Evolutionary conservation across 495 filamentous ascomycete genomes (phyloP).

Genomic region (Lophium mytilinum): DNA sequence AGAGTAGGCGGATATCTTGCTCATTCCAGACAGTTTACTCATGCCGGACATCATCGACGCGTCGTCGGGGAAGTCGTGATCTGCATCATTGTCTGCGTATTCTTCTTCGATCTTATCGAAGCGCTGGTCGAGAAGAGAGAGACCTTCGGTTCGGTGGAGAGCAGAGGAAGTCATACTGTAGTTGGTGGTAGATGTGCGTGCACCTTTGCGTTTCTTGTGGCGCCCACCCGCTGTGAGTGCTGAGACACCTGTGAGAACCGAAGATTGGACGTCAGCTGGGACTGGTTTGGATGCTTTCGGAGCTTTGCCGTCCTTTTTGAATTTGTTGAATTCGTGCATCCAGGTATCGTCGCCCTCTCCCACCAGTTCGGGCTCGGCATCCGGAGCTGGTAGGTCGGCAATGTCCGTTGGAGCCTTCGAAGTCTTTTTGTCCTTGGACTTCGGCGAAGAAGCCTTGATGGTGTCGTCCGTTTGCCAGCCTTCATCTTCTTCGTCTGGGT

Average conservation of each 20-base stretch:
- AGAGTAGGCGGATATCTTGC: constrained; percentile 32
- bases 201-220: constrained; percentile 83
- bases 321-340: constrained; percentile 83
- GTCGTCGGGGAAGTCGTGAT: constrained; percentile 34
- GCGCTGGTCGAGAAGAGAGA: constrained; percentile 73
- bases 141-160: constrained; percentile 79
- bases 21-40: constrained; percentile 44
- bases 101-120: constrained; percentile 86
- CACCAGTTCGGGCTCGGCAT: constrained; percentile 41
- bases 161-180: constrained; percentile 98
- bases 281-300: constrained; percentile 36
- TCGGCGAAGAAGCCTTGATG: constrained; percentile 50
- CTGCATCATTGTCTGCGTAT: constrained; percentile 39
- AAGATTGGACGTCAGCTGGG: constrained; percentile 60
- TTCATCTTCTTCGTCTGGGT: constrained; percentile 56
- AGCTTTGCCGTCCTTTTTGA: constrained; percentile 67
- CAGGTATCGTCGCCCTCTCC: constrained; percentile 58
- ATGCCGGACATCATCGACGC: constrained; percentile 49
- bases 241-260: constrained; percentile 71
- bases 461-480: constrained; percentile 96
- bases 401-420: constrained; percentile 16
- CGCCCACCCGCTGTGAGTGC: constrained; percentile 50
- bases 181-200: constrained; percentile 74
- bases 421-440: constrained; percentile 12
- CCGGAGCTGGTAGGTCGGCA: constrained; percentile 25